phyloP scores from a whole-genome alignment of 306 rosid genomes.

The Amphicarpaea edgeworthii region DNA sequence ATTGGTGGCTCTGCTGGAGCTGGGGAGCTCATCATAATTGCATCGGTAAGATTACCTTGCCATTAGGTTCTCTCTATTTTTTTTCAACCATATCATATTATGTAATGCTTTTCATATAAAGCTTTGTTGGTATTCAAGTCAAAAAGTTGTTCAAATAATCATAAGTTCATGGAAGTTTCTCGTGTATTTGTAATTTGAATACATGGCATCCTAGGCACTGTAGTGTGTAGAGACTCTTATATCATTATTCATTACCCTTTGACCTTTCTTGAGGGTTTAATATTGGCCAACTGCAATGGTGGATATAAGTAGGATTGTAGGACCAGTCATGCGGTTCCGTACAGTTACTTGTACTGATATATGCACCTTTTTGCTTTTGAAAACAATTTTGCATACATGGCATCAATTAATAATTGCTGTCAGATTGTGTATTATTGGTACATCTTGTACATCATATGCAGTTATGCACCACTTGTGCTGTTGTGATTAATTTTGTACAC shows the following conservation, averaged over 20 bases:
- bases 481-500: not conserved
- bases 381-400: not conserved
- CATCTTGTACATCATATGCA: not conserved
- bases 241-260: constrained; percentile 1
- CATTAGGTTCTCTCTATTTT: not conserved
- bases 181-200: not conserved
- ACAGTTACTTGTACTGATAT: not conserved
- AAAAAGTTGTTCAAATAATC: not conserved
- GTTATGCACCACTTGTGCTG: not conserved
- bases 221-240: not conserved
- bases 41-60: constrained; percentile 66
- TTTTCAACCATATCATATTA: not conserved
- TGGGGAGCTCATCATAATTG: constrained; percentile 78
- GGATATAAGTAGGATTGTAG: not conserved
- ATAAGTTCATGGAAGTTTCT: constrained; percentile 8
- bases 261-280: constrained; percentile 8
- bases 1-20: constrained; percentile 93
- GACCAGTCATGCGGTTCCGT: not conserved
- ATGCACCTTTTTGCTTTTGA: not conserved
- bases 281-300: not conserved
- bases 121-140: not conserved
- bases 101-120: not conserved
- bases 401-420: not conserved
- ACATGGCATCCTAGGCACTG: not conserved
- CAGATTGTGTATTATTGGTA: not conserved